These are phyloP conservation scores for Xylariaceae sp. DNA, from an alignment of 2,329 filamentous ascomycete genomes.

Conservation along the genomic window DNA sequence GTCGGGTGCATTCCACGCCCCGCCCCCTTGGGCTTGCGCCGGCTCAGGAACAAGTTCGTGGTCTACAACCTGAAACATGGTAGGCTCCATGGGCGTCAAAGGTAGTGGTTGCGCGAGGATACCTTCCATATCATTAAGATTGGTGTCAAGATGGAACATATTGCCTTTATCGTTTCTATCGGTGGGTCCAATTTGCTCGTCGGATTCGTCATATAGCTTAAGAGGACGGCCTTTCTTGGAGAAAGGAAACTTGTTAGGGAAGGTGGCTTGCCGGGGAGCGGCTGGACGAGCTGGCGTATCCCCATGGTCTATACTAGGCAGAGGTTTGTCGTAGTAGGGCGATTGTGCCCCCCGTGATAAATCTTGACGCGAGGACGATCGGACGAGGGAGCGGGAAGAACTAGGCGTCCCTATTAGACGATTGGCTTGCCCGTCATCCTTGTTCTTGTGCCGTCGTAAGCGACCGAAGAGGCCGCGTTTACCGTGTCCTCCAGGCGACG, in stretches of 20 bases:
- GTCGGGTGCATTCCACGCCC: conserved; percentile 89
- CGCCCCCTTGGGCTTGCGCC: conserved; percentile 43
- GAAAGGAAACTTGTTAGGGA: conserved; percentile 67
- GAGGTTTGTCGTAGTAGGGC: conserved; percentile 43
- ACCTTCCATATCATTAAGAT: conserved; percentile 88
- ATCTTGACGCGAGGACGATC: conserved; percentile 54
- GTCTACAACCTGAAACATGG: conserved; percentile 43
- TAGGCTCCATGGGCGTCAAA: conserved; percentile 70
- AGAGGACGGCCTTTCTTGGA: conserved; percentile 56
- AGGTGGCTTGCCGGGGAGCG: conserved; percentile 51
- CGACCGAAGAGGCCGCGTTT: conserved; percentile 56
- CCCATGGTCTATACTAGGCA: conserved; percentile 32
- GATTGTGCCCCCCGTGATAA: conserved; percentile 44
- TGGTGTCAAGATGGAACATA: conserved; percentile 80
- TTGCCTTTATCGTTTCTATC: conserved; percentile 62
- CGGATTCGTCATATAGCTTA: conserved; percentile 54
- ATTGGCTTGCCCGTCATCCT: conserved; percentile 52
- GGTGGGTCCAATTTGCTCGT: conserved; percentile 62
- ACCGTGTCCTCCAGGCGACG: conserved; percentile 59
- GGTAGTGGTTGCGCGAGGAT: conserved; percentile 75
- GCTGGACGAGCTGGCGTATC: conserved; percentile 28
- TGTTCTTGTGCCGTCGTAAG: conserved; percentile 55
- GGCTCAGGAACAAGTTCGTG: conserved; percentile 30
- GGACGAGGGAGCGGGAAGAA: conserved; percentile 56
- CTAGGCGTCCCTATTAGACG: conserved; percentile 53